Conservation (phyloP, 768 basidiomycete species). For the Jaapia argillacea region DNA sequence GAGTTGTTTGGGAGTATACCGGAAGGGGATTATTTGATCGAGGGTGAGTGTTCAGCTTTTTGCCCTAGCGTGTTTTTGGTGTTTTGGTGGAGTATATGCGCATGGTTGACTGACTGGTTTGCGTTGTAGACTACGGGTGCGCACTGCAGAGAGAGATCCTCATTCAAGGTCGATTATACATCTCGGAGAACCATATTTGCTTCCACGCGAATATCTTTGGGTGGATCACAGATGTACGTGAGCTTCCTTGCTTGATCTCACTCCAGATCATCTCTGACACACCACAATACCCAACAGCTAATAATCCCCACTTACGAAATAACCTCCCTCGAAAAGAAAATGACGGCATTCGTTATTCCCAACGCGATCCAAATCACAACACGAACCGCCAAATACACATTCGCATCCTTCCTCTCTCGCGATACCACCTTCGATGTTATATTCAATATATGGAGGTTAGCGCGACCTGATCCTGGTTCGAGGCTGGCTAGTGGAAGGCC, state of each 20-base stretch:
- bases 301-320: constrained; percentile 86
- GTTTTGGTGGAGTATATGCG: no score
- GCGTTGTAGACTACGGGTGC: constrained; percentile 82
- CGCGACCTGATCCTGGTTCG: constrained; percentile 52
- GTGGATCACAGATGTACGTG: constrained; percentile 91
- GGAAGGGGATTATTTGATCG: constrained; percentile 95
- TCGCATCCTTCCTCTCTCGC: constrained; percentile 92
- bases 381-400: constrained; percentile 75
- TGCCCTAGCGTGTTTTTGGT: constrained; percentile 1
- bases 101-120: constrained; percentile 4
- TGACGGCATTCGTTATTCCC: constrained; percentile 96
- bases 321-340: constrained; percentile 83
- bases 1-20: constrained; percentile 83
- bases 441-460: constrained; percentile 89
- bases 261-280: constrained; percentile 1
- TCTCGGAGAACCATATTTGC: constrained; percentile 98
- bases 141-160: constrained; percentile 94
- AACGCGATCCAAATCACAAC: constrained; percentile 92
- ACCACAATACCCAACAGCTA: no score
- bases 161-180: constrained; percentile 91
- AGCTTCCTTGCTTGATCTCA: not conserved
- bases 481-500: constrained; percentile 9
- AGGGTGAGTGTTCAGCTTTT: constrained; percentile 54
- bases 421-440: constrained; percentile 97
- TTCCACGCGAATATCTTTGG: constrained; percentile 99